phyloP scores from a whole-genome alignment of 192 early-diverging fungal species.

The Coemansia aciculifera region DNA sequence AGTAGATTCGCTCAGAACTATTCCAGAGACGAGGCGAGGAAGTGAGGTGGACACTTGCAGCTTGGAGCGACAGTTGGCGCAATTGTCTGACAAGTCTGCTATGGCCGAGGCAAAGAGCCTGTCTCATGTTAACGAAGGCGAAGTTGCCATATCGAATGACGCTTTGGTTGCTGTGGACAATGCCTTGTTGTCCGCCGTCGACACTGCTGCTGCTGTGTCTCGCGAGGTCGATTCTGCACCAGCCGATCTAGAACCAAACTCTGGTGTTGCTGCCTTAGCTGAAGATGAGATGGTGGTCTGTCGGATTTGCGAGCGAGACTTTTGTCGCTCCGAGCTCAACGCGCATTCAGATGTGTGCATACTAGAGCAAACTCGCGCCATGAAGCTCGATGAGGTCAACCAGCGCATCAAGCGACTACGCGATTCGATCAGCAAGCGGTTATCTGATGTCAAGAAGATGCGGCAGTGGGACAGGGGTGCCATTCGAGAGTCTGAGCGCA shows the following conservation, averaged over 20 bases:
- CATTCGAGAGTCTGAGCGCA: conserved; percentile 40
- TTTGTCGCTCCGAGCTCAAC: conserved; percentile 64
- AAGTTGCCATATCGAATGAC: background rate
- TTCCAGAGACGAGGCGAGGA: conserved; percentile 23
- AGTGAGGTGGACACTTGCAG: background rate
- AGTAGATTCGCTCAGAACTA: conserved; percentile 6
- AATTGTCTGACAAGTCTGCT: background rate
- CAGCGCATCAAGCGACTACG: conserved; percentile 59
- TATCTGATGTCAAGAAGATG: conserved; percentile 45
- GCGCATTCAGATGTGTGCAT: conserved; percentile 80
- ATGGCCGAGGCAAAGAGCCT: background rate
- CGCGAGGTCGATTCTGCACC: background rate
- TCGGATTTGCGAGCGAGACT: conserved; percentile 83
- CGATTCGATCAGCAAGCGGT: conserved; percentile 54
- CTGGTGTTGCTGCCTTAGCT: background rate
- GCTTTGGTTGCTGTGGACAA: background rate
- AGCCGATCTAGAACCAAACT: background rate
- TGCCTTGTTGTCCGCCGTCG: background rate
- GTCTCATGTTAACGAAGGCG: background rate
- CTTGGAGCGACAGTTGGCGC: conserved; percentile 7
- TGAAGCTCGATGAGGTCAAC: conserved; percentile 64
- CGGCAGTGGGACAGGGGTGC: conserved; percentile 41
- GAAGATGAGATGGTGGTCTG: conserved; percentile 64
- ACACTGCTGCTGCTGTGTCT: background rate
- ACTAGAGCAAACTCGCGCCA: conserved; percentile 69